Base-by-base conservation (phyloP, 495 filamentous ascomycete genomes). In the Paragyromitra xinjiangensis region DNA sequence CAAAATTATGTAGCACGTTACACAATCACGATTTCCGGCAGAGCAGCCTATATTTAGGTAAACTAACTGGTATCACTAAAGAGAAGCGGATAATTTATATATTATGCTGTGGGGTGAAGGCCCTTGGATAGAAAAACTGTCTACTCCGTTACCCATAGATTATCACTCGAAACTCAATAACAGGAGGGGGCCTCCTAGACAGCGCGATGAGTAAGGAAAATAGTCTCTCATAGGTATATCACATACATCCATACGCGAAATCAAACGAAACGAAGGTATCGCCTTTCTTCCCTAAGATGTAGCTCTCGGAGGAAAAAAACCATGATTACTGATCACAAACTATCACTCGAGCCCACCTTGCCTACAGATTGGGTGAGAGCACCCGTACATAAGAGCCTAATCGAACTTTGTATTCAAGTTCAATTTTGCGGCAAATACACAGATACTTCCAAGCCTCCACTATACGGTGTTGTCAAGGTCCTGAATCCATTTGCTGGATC, bases 401-500 rank as follows among this genome's bases (percentile, higher is more conserved):
- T 14, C 39, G 14, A 24, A 24, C 29, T 3, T n/a, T 40, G 19
- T 22, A 3, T 19, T 9, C 2, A 42, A 6, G 55, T 5, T 55
- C 34, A 55, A 24, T 42, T 42, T 37, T 42, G 50, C 19, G 66
- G 66, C 3, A 69, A 59, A 45, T 69, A 69, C 12, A 59, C 53
- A 3, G 53, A 59, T 3, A 69, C 66, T 1, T 69, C 53, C 12
- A 45, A 58, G 1, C 51, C 66, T 19, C 65, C 53, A 34, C 24
- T 44, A 34, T 59, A 69, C 8, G 66, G 66, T 8, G 40, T 14
- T 12, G 66, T 45, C 39, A 69, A 34, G 6, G 66, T 45, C 53
- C 66, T 29, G 53, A 59, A 69, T 69, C 66, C 66, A 16, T 69
- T 69, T 45, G 40, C 22, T 58, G 66, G 22, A 22, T 34, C 51